Evolutionary conservation across 1,284 basidiomycete genomes (phyloP).

Genomic region (Ganoderma resinaceum): DNA sequence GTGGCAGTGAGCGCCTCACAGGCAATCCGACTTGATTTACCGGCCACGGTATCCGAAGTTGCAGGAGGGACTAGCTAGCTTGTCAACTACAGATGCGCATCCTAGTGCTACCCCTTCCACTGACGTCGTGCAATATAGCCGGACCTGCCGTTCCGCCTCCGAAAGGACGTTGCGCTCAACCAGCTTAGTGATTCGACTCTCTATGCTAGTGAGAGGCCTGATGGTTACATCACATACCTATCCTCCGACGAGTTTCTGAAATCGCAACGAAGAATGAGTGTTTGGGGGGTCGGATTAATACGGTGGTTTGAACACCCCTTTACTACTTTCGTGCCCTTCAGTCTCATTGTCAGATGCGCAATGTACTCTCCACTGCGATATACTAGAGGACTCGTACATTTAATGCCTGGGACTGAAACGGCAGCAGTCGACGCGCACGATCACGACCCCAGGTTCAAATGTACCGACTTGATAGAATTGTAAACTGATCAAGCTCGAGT

Average conservation of each 20-base stretch:
- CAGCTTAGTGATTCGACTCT: neutral
- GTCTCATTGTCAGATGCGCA: too few relatives aligned
- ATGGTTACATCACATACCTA: constrained; percentile 25
- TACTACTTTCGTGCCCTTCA: too few relatives aligned
- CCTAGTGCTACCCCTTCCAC: constrained; percentile 51
- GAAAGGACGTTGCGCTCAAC: constrained; percentile 17
- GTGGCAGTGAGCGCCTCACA: constrained; percentile 50
- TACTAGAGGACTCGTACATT: neutral
- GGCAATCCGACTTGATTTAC: constrained; percentile 39
- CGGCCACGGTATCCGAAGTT: constrained; percentile 35
- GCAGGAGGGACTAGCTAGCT: constrained; percentile 45
- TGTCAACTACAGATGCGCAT: constrained; percentile 54
- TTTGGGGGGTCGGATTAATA: neutral
- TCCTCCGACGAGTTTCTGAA: constrained; percentile 22
- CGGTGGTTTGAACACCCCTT: neutral
- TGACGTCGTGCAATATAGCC: constrained; percentile 45
- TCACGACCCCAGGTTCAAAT: neutral
- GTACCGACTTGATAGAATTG: neutral
- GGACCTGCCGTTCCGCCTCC: constrained; percentile 21
- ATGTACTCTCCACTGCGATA: neutral
- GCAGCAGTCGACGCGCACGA: neutral
- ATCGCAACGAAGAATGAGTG: constrained; percentile 46
- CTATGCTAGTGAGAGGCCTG: constrained; percentile 33
- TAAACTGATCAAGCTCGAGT: neutral
- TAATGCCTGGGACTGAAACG: neutral